Evolutionary conservation across 1,139 yeast genomes (phyloP).

Genomic region (Magnusiomyces paraingens): DNA sequence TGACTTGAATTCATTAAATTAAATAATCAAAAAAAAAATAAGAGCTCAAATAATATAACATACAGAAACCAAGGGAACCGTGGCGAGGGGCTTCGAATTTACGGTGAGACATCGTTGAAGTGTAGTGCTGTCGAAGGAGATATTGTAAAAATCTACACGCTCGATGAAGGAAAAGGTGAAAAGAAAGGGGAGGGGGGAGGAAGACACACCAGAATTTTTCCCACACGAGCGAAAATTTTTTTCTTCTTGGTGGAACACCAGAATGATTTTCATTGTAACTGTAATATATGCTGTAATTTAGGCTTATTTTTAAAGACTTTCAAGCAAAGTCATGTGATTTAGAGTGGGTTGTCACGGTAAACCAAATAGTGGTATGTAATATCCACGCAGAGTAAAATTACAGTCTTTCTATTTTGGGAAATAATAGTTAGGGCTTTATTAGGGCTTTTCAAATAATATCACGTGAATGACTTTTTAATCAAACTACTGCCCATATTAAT

Average conservation of each 20-base stretch:
- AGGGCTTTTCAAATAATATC: constrained; percentile 9
- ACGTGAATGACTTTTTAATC: no score
- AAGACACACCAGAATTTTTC: background rate
- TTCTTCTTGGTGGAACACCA: no score
- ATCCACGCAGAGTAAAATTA: background rate
- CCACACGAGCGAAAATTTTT: no score
- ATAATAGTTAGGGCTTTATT: constrained; percentile 9
- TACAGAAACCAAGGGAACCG: constrained; percentile 95
- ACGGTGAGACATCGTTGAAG: constrained; percentile 85
- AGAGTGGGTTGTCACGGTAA: no score
- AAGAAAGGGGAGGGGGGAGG: background rate
- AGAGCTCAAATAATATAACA: background rate
- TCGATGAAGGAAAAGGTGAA: constrained; percentile 7
- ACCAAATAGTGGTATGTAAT: no score
- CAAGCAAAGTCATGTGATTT: no score
- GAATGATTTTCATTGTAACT: no score
- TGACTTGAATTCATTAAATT: background rate
- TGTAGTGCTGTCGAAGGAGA: constrained; percentile 14
- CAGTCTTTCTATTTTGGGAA: constrained; percentile 7
- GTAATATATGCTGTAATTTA: no score
- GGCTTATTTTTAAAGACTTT: no score
- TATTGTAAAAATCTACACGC: constrained; percentile 4
- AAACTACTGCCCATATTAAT: no score
- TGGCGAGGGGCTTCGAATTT: constrained; percentile 99
- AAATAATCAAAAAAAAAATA: background rate